Evolutionary conservation across 257 asterid genomes (phyloP), one percentile per base, ranked within the genome.

Genomic region (Mitragyna speciosa): DNA sequence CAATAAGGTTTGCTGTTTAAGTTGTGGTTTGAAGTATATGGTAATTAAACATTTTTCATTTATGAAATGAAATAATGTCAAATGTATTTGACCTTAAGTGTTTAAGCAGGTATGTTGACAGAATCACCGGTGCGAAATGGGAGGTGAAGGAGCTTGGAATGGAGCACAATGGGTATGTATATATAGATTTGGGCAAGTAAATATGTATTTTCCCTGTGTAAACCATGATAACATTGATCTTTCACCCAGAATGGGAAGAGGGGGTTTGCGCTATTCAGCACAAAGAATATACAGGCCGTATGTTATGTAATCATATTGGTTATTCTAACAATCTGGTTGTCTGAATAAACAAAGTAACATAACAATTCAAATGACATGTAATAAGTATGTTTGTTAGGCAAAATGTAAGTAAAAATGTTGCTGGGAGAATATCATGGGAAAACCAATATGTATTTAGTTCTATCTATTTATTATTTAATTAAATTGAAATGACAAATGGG

Each of bases 81-180:
- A 63, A 66, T 69, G 80, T 31, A n/a, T 70, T 48, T 81, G 28
- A 81, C 73, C 17, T 17, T 69, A 48, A 48, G 26, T 20, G 49
- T 70, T 87, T 86, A 87, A 76, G 89, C 97, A 96, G 99, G 91
- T 96, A 96, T 82, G 97, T 89, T 71, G 99, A 96, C 81, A 92
- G 97, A 75, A 88, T 96, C 71, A 91, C 97, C 82, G 91, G 77
- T 86, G 97, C 97, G 45, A 96, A 91, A 88, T 96, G 99, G 99
- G 99, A 96, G 86, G 96, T 96, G 87, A 94, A 90, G 84, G 98
- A 94, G 89, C 99, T 96, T 63, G 98, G 99, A 72, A 76, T 92
- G 85, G 99, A 96, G 89, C 99, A 96, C 81, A 96, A 94, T 73
- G 98, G 99, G 99, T 96, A 90, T 48, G 92, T 86, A 65, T 66